A percentile compares a stretch with the other conserved stretches of the same genome.
phyloP scores from a whole-genome alignment of 768 basidiomycete species.

The Lactifluus subvellereus region DNA sequence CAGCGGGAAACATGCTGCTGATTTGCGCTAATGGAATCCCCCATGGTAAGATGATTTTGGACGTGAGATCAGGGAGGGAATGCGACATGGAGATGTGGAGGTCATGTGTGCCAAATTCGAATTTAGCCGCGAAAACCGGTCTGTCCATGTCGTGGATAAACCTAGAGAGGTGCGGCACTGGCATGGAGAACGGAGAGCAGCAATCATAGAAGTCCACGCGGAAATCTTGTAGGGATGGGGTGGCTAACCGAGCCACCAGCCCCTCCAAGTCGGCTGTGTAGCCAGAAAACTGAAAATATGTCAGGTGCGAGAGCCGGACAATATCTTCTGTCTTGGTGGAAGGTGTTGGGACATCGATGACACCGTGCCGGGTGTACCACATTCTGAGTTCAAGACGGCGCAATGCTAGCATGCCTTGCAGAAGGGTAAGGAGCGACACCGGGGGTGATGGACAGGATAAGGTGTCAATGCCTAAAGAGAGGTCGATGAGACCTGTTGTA shows the following conservation, averaged over 20 bases:
- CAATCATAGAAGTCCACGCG: not conserved
- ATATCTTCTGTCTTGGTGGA: too few species aligned
- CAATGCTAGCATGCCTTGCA: not conserved
- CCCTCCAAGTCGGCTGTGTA: not conserved
- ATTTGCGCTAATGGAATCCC: not conserved
- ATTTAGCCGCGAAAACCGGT: not conserved
- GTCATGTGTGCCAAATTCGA: not conserved
- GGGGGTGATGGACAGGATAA: not conserved
- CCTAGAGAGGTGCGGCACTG: not conserved
- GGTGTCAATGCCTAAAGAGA: not conserved
- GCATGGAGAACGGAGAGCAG: not conserved
- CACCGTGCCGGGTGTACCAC: too few species aligned
- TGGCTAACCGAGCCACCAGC: not conserved
- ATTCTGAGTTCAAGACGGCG: not conserved
- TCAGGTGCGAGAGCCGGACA: not conserved
- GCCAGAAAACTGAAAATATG: not conserved
- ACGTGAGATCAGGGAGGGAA: not conserved
- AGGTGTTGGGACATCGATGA: too few species aligned
- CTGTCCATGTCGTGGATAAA: not conserved
- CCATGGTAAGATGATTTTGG: not conserved
- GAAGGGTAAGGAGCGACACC: not conserved
- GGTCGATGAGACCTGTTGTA: not conserved
- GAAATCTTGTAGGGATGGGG: constrained; percentile 1
- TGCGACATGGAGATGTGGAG: not conserved
- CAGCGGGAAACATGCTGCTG: not conserved